phyloP scores from a whole-genome alignment of 1,284 basidiomycete genomes.

The Trichosporon sp. region DNA sequence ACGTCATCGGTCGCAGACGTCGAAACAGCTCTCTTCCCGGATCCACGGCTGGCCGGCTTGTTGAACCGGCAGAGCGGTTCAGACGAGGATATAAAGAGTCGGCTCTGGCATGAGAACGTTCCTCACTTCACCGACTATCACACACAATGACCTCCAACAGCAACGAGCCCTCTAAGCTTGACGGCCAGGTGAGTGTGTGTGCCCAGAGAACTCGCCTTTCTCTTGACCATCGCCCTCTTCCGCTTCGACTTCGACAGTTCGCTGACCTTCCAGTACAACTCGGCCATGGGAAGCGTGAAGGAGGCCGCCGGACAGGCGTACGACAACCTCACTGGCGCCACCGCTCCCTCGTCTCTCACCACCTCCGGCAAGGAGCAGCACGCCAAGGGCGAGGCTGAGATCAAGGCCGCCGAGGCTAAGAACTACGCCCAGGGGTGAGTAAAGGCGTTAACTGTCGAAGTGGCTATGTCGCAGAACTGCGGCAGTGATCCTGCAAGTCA shows the following conservation, averaged over 20 bases:
- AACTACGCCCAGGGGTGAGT: constrained; percentile 56
- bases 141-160: constrained; percentile 9
- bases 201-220: background rate
- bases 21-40: background rate
- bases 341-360: background rate
- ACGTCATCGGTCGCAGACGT: background rate
- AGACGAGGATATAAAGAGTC: background rate
- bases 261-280: constrained; percentile 37
- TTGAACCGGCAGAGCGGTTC: background rate
- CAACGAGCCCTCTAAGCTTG: constrained; percentile 56
- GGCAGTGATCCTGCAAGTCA: background rate
- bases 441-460: too few species aligned
- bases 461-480: too few species aligned
- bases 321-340: background rate
- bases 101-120: background rate
- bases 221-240: too few species aligned
- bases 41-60: background rate
- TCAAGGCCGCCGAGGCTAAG: constrained; percentile 45
- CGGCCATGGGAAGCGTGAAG: constrained; percentile 44
- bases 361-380: constrained; percentile 58
- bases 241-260: background rate
- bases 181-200: constrained; percentile 54
- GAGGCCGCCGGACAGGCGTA: constrained; percentile 52
- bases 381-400: constrained; percentile 58
- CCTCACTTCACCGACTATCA: background rate